Percentiles rank a stretch among this genome's conserved stretches.
These are phyloP conservation scores for Sarocladium strictum DNA, from an alignment of 2,329 filamentous ascomycete genomes.

Conservation along the genomic window DNA sequence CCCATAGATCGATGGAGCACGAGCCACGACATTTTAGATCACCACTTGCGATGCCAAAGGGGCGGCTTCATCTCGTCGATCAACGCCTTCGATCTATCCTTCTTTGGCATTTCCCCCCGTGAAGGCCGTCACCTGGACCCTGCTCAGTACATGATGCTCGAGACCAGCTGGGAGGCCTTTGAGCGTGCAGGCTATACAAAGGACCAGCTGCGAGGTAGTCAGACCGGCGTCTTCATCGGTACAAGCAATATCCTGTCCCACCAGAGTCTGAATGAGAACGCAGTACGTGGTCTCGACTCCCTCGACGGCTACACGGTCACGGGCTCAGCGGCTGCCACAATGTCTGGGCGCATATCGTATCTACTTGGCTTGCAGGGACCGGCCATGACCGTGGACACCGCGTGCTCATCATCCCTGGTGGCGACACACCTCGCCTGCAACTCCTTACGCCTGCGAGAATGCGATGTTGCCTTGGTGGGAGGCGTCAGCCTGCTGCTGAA, in stretches of 20 bases:
- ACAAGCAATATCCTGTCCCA: constrained; percentile 22
- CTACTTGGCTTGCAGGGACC: constrained; percentile 41
- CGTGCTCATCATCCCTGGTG: constrained; percentile 42
- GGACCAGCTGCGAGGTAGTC: constrained; percentile 34
- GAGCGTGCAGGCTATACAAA: constrained; percentile 42
- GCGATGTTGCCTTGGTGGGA: constrained; percentile 15
- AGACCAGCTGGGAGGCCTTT: constrained; percentile 43
- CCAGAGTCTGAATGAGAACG: constrained; percentile 2
- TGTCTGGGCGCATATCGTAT: constrained; percentile 15
- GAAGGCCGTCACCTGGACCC: constrained; percentile 42
- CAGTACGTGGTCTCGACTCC: not conserved
- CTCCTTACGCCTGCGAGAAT: constrained; percentile 23
- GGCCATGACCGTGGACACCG: constrained; percentile 43
- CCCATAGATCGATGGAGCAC: constrained; percentile 39
- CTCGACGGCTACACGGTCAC: constrained; percentile 15
- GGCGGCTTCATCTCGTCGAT: constrained; percentile 13
- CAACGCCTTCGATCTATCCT: constrained; percentile 36
- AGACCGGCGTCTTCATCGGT: constrained; percentile 40
- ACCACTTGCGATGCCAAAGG: constrained; percentile 11
- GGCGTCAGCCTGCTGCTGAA: constrained; percentile 14
- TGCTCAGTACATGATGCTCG: constrained; percentile 39
- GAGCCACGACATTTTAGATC: constrained; percentile 26
- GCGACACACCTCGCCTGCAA: constrained; percentile 42
- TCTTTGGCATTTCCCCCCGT: constrained; percentile 40
- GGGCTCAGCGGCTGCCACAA: constrained; percentile 12